A percentile compares a stretch with the other conserved stretches of the same genome.
Evolutionary conservation across 257 asterid species (phyloP).

Genomic region (Solanum clarkiae): DNA sequence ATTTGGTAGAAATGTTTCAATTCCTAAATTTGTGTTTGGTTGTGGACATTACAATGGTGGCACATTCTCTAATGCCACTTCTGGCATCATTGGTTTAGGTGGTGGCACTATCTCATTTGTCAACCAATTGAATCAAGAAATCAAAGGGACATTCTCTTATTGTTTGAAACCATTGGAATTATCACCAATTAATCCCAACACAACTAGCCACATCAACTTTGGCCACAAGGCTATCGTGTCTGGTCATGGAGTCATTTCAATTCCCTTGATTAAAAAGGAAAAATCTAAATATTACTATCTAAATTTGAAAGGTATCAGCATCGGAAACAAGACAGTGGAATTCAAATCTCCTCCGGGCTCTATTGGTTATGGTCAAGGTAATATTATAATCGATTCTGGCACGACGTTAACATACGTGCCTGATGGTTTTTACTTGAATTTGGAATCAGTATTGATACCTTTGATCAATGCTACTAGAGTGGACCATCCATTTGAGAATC

Average conservation of each 20-base stretch:
- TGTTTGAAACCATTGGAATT: conserved; percentile 13
- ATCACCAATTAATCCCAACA: background rate
- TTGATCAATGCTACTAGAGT: background rate
- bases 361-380: background rate
- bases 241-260: conserved; percentile 8
- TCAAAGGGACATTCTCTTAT: conserved; percentile 18
- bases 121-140: conserved; percentile 3
- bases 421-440: background rate
- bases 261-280: background rate
- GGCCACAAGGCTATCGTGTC: conserved; percentile 12
- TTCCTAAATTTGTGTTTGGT: conserved; percentile 10
- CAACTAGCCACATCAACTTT: conserved; percentile 21
- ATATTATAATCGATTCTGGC: conserved; percentile 11
- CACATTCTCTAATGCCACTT: background rate
- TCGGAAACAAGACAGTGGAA: background rate
- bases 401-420: background rate
- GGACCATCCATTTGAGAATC: accelerated
- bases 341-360: background rate
- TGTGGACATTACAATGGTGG: conserved; percentile 17
- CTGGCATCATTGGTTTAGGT: conserved; percentile 33
- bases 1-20: background rate
- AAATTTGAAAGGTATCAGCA: conserved; percentile 12
- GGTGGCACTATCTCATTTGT: conserved; percentile 17
- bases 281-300: too few species aligned
- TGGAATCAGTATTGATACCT: background rate